Percentiles rank a stretch among this genome's conserved stretches.
Conservation (phyloP, 2,329 filamentous ascomycete genomes). For the Colletotrichum aenigma region DNA sequence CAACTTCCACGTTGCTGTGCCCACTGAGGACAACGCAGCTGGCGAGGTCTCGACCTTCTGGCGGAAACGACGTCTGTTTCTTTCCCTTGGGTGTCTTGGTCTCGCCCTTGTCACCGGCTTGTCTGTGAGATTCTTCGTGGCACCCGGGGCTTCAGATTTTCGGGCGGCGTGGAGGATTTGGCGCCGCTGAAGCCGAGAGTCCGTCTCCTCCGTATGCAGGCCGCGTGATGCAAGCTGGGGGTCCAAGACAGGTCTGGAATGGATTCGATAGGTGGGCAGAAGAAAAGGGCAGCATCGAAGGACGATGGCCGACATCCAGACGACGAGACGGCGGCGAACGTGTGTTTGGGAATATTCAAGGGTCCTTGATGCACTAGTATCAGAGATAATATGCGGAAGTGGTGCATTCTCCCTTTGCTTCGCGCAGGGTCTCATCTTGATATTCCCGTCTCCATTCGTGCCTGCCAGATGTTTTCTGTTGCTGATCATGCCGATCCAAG, state of each 20-base stretch:
- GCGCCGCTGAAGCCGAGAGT: constrained; percentile 8
- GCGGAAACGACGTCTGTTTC: neutral
- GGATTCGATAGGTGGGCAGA: neutral
- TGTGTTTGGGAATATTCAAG: neutral
- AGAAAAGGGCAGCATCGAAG: neutral
- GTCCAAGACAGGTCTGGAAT: constrained; percentile 10
- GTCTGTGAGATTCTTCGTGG: neutral
- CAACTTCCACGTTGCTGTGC: constrained; percentile 9
- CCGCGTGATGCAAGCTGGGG: neutral
- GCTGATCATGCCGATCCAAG: neutral
- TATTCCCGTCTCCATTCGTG: neutral
- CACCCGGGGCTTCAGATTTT: neutral
- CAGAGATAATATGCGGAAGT: neutral
- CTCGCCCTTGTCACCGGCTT: neutral
- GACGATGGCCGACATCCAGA: neutral
- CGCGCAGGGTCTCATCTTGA: neutral
- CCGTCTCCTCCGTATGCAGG: neutral
- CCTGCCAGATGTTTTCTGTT: neutral
- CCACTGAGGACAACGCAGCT: neutral
- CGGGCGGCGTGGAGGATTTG: neutral
- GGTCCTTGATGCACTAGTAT: neutral
- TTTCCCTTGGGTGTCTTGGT: neutral
- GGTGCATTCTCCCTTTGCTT: neutral
- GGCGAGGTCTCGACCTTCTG: neutral
- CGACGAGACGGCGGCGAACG: neutral